These are phyloP conservation scores for Musa beccarii DNA, from an alignment of 176 grass and related monocot species.

Conservation along the genomic window DNA sequence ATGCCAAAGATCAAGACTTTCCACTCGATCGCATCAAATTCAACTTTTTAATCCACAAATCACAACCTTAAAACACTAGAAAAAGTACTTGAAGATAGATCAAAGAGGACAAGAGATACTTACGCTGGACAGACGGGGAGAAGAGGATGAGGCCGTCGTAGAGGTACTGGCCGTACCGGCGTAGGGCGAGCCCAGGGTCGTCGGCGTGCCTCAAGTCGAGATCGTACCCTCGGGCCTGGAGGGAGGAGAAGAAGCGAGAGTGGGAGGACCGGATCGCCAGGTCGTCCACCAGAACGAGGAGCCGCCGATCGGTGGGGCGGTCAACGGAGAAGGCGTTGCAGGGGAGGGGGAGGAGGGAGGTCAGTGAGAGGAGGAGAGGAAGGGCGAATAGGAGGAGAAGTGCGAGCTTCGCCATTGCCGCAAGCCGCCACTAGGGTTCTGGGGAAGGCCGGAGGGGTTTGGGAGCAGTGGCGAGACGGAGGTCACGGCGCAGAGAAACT, in stretches of 20 bases:
- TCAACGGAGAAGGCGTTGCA: constrained; percentile 18
- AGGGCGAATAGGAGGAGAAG: neutral
- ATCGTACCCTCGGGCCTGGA: constrained; percentile 58
- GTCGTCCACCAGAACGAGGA: constrained; percentile 77
- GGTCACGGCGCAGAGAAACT: neutral
- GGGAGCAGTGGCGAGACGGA: neutral
- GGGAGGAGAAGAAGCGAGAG: constrained; percentile 65
- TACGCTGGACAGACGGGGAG: constrained; percentile 61
- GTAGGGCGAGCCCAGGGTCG: constrained; percentile 67
- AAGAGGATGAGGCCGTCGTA: constrained; percentile 92
- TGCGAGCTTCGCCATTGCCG: neutral
- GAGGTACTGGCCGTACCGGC: constrained; percentile 82
- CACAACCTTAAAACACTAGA: too few relatives aligned
- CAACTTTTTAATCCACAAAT: too few relatives aligned
- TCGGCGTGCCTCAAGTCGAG: constrained; percentile 78
- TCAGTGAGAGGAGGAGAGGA: constrained; percentile 10
- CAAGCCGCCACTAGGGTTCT: constrained; percentile 26
- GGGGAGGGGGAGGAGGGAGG: constrained; percentile 3
- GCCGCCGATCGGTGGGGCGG: constrained; percentile 37
- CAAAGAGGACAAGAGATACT: neutral
- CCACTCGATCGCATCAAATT: too few relatives aligned
- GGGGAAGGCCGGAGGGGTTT: neutral
- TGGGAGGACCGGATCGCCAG: constrained; percentile 72
- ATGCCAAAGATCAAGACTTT: neutral
- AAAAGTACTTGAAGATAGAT: constrained; percentile 2